Percentiles rank a stretch among this genome's conserved stretches.
Evolutionary conservation across 768 basidiomycete species (phyloP).

Genomic region (Lentinula raphanica): DNA sequence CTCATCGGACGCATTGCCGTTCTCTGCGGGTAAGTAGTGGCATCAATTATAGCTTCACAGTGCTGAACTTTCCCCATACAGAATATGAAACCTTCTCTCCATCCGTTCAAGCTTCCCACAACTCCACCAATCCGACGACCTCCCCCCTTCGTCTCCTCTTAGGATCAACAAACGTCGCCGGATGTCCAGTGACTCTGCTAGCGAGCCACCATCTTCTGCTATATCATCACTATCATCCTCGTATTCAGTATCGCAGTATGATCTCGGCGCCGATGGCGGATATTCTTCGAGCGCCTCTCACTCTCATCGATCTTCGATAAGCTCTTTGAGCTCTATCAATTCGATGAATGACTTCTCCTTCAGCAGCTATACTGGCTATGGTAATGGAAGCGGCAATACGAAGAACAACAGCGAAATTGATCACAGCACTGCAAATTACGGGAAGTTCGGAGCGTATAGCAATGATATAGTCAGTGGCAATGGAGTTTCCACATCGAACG

Average conservation of each 20-base stretch:
- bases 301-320: slow-evolving; percentile 57
- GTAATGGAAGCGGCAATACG: background rate
- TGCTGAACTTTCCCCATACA: too few species aligned
- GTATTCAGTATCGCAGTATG: background rate
- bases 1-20: slow-evolving; percentile 48
- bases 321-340: slow-evolving; percentile 30
- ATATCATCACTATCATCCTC: slow-evolving; percentile 52
- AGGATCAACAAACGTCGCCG: slow-evolving; percentile 63
- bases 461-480: background rate
- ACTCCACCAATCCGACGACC: slow-evolving; percentile 4
- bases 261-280: slow-evolving; percentile 40
- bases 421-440: too few species aligned
- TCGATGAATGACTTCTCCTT: slow-evolving; percentile 41
- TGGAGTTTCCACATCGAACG: slow-evolving; percentile 24
- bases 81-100: too few species aligned
- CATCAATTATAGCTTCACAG: too few species aligned
- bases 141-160: slow-evolving; percentile 13
- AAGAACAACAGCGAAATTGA: too few species aligned
- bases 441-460: slow-evolving; percentile 16
- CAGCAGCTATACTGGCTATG: slow-evolving; percentile 19
- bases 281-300: slow-evolving; percentile 51
- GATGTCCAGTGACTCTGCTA: slow-evolving; percentile 58
- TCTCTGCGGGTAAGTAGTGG: slow-evolving; percentile 23
- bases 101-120: background rate
- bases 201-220: slow-evolving; percentile 56